phyloP scores from a whole-genome alignment of 345 rosid genomes.

The Atalantia buxifolia region DNA sequence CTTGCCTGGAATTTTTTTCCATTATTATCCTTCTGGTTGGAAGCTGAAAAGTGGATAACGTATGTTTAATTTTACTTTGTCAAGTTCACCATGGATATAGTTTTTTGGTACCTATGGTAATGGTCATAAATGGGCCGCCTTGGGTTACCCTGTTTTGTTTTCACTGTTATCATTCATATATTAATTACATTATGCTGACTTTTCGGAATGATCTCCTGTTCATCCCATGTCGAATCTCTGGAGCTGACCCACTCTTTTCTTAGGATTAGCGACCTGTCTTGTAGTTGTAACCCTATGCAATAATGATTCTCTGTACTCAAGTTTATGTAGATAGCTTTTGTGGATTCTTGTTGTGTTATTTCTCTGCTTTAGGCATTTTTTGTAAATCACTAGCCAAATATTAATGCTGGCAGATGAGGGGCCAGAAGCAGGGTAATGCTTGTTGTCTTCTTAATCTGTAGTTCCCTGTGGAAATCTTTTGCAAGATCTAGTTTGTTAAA shows the following conservation, averaged over 20 bases:
- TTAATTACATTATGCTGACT: not conserved
- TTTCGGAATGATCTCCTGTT: not conserved
- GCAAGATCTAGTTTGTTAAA: not conserved
- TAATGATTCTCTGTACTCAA: not conserved
- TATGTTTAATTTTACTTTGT: not conserved
- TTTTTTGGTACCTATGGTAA: no score
- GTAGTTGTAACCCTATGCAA: not conserved
- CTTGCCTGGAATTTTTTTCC: not conserved
- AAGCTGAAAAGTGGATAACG: not conserved
- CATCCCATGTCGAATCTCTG: not conserved
- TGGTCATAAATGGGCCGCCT: not conserved
- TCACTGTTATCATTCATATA: not conserved
- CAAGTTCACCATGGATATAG: not conserved
- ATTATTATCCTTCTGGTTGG: not conserved
- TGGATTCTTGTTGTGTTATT: not conserved
- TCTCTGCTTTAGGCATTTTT: not conserved
- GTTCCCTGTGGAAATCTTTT: not conserved
- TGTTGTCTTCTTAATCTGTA: not conserved
- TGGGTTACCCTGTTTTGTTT: not conserved
- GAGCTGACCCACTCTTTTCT: not conserved
- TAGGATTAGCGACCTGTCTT: not conserved
- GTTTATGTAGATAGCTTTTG: not conserved
- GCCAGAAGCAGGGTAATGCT: not conserved
- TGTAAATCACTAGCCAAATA: not conserved
- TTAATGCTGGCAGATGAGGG: not conserved